Conservation (phyloP, 108 stramenopile genomes). For the Pseudonitzschia multiseries region DNA sequence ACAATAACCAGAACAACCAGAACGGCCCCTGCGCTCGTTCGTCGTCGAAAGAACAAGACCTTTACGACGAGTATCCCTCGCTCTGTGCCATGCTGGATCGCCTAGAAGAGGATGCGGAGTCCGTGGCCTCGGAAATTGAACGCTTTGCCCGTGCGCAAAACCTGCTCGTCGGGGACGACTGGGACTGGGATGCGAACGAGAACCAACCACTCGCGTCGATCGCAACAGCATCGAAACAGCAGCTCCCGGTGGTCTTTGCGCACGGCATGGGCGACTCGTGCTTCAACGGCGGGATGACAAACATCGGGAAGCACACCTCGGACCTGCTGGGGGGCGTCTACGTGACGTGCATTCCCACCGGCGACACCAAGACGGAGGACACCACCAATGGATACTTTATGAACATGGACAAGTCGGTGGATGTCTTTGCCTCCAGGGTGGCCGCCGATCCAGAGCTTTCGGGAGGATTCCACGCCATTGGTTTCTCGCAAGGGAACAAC, state of each 20-base stretch:
- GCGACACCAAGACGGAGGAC: constrained; percentile 53
- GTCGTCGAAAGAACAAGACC: constrained; percentile 3
- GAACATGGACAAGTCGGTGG: constrained; percentile 69
- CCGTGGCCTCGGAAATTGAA: constrained; percentile 28
- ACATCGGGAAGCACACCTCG: constrained; percentile 42
- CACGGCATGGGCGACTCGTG: constrained; percentile 79
- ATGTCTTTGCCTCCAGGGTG: constrained; percentile 59
- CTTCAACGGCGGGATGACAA: constrained; percentile 74
- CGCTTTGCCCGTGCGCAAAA: constrained; percentile 30
- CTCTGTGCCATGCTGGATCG: constrained; percentile 52
- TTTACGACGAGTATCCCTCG: constrained; percentile 35
- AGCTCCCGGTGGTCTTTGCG: constrained; percentile 58
- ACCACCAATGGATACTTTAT: constrained; percentile 75
- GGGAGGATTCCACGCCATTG: constrained; percentile 76
- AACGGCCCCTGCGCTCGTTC: not conserved
- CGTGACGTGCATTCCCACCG: constrained; percentile 66
- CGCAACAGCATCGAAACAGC: not conserved
- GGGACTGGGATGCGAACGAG: too few relatives aligned
- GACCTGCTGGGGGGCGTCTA: constrained; percentile 46
- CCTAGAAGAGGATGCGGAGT: constrained; percentile 21
- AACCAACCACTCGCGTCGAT: too few relatives aligned
- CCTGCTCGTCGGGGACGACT: constrained; percentile 22
- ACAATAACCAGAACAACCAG: too few relatives aligned
- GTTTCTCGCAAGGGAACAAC: constrained; percentile 77
- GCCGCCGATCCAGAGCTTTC: constrained; percentile 44